Evolutionary conservation across 2,329 filamentous ascomycete species (phyloP).

Genomic region (Pseudogymnoascus sp.): DNA sequence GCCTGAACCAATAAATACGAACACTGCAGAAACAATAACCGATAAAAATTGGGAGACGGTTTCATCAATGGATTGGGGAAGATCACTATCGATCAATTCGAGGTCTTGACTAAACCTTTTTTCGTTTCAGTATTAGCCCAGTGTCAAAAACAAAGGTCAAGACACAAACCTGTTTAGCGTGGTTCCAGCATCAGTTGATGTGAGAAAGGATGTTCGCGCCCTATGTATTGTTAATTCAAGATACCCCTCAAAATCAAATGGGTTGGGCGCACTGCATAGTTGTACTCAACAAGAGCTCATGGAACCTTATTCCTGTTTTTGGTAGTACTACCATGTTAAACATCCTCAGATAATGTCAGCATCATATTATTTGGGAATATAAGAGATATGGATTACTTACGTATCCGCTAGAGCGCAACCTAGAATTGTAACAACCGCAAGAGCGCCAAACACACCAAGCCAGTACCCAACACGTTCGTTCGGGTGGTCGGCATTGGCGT

Average conservation of each 20-base stretch:
- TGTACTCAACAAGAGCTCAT: not conserved
- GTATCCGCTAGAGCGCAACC: not conserved
- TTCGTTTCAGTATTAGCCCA: not conserved
- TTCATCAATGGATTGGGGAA: conserved; percentile 15
- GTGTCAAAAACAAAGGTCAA: not conserved
- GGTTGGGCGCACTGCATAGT: not conserved
- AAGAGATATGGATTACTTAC: not conserved
- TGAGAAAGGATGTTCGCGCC: conserved; percentile 36
- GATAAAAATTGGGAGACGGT: not conserved
- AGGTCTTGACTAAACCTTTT: conserved; percentile 36
- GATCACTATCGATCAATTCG: conserved; percentile 22
- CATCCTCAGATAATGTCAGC: not conserved
- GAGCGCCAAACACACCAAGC: conserved; percentile 16
- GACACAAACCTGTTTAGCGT: conserved; percentile 33
- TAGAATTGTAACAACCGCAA: not conserved
- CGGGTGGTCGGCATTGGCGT: conserved; percentile 16
- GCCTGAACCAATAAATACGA: not conserved
- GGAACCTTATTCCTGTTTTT: not conserved
- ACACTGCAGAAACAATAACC: not conserved
- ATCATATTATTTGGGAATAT: not conserved
- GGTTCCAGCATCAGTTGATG: conserved; percentile 33
- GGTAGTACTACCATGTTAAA: not conserved
- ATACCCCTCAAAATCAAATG: not conserved
- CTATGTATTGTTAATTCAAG: conserved; percentile 29
- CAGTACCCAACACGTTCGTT: conserved; percentile 15